Evolutionary conservation across 2,329 filamentous ascomycete genomes (phyloP).

Genomic region (Exophiala oligosperma): DNA sequence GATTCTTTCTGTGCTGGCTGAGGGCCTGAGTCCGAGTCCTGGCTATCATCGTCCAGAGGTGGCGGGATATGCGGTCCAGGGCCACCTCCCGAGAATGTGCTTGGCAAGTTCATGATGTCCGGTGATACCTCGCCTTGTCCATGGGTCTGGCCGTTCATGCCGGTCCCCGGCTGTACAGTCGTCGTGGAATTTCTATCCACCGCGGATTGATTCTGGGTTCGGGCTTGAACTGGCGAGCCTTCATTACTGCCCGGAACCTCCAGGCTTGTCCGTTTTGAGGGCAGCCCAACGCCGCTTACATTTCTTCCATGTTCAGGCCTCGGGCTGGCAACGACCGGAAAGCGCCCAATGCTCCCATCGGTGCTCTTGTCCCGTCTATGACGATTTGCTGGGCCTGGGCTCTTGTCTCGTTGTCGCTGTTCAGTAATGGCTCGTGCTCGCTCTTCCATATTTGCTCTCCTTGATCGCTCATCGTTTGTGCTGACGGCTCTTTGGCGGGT

Average conservation of each 20-base stretch:
- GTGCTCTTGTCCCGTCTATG: conserved; percentile 82
- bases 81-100: conserved; percentile 31
- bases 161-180: conserved; percentile 3
- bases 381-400: conserved; percentile 55
- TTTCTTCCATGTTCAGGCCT: conserved; percentile 52
- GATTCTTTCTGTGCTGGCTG: conserved; percentile 23
- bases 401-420: conserved; percentile 70
- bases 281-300: conserved; percentile 39
- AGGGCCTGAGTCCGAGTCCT: conserved; percentile 14
- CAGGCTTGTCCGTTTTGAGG: conserved; percentile 66
- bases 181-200: conserved; percentile 26
- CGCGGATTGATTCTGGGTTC: conserved; percentile 24
- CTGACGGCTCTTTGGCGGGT: conserved; percentile 59
- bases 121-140: conserved; percentile 37
- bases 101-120: conserved; percentile 36
- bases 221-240: conserved; percentile 41
- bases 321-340: conserved; percentile 83
- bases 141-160: conserved; percentile 2
- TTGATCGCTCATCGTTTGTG: conserved; percentile 88
- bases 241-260: conserved; percentile 72
- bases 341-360: conserved; percentile 48
- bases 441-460: conserved; percentile 91
- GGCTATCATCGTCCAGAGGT: conserved; percentile 33
- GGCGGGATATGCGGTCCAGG: conserved; percentile 35
- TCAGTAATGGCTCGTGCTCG: conserved; percentile 77